A percentile compares a stretch with the other conserved stretches of the same genome.
These are phyloP conservation scores for Exidia glandulosa DNA, from an alignment of 768 basidiomycete species.

Conservation along the genomic window DNA sequence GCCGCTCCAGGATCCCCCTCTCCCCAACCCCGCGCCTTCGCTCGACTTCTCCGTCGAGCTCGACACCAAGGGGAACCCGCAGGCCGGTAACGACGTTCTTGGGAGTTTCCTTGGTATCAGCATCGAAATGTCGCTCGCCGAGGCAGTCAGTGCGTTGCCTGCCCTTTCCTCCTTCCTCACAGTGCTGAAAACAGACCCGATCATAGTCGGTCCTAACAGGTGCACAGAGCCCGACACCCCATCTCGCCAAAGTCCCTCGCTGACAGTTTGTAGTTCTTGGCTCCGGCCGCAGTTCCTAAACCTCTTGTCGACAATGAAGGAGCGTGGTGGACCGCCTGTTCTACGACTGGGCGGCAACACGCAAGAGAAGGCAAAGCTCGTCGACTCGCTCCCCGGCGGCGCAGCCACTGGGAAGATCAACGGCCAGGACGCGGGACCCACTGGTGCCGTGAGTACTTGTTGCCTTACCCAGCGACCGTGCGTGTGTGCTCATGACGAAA, in stretches of 20 bases:
- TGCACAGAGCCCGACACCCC: constrained; percentile 13
- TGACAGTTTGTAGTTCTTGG: neutral
- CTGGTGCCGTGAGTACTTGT: neutral
- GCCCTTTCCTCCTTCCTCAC: neutral
- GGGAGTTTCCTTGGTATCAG: constrained; percentile 55
- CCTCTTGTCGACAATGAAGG: constrained; percentile 58
- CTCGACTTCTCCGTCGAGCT: constrained; percentile 36
- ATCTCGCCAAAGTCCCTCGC: neutral
- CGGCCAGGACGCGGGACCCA: neutral
- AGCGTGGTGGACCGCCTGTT: constrained; percentile 48
- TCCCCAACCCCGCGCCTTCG: constrained; percentile 34
- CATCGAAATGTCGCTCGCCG: constrained; percentile 63
- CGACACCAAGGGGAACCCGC: neutral
- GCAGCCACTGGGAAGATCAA: neutral
- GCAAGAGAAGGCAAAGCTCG: constrained; percentile 35
- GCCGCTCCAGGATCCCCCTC: constrained; percentile 35
- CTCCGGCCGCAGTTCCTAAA: constrained; percentile 65
- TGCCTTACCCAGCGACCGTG: neutral
- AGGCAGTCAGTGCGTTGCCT: constrained; percentile 44
- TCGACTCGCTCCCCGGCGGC: neutral
- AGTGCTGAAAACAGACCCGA: neutral
- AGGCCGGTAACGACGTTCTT: neutral
- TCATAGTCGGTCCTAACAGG: constrained; percentile 45
- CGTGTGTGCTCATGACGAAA: neutral
- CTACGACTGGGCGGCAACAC: constrained; percentile 76